Base-by-base conservation (phyloP, 169 alveolate genomes). In the Eimeria praecox region DNA sequence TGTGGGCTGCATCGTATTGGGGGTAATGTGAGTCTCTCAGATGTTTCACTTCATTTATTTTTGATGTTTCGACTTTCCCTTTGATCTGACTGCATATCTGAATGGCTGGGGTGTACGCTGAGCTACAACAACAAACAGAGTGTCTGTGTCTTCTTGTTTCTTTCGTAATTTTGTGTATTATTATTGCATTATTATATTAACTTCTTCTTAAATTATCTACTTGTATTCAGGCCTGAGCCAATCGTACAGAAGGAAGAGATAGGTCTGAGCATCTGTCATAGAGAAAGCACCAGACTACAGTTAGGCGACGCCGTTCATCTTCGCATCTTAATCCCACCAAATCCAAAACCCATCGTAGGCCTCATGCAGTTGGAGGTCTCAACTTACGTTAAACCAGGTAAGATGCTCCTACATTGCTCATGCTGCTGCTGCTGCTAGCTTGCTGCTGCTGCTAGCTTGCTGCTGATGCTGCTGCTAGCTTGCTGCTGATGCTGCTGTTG, bases 261-360 rank as follows among this genome's bases (percentile, higher is more conserved):
- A 14, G 96, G 96, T 35, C 85, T 94, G 90, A 94, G 88, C 80
- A 94, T 92, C n/a, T 94, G 96, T 40, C 96, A 94, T 27, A 64
- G 96, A 22, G 96, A 94, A 27, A 94, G 96, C 73, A 73, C 94
- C 30, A 35, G 46, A 42, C 54, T 94, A 24, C 96, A 94, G 46
- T 33, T 94, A 64, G 62, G 94, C 24, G 96, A 94, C 30, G 94
- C 90, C 2, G 86, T 94, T 1, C 49, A 42, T 35, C 77, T 94
- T 0, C 90, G 94, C 27, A 62, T 77, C 4, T 85, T 85, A 3
- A 35, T 30, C 2, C 92, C 33, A 54, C 83, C 82, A 12, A 59
- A 78, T 2, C 66, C 87, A 38, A 71, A 54, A 59, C 75, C 75
- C 20, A 40, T 49, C 38, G 54, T 56, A 2, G 96, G 83, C 12